A percentile compares a stretch with the other conserved stretches of the same genome.
phyloP scores from a whole-genome alignment of 495 filamentous ascomycete genomes.

The Aspergillus carlsbadensis region DNA sequence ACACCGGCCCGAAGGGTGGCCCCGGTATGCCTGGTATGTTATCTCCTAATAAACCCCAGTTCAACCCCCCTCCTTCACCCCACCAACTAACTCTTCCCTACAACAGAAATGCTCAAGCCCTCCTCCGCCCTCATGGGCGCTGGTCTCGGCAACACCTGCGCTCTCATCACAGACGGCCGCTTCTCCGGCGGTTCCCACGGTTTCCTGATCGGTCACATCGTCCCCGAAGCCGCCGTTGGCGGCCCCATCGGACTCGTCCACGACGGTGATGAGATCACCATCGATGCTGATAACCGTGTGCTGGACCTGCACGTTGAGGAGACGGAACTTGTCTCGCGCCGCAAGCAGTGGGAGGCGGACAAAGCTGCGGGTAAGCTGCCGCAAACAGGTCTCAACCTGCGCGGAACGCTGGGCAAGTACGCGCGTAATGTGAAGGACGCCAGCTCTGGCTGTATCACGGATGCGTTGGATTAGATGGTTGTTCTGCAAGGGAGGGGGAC shows the following conservation, averaged over 20 bases:
- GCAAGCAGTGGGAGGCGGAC: slow-evolving; percentile 50
- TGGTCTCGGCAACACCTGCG: slow-evolving; percentile 64
- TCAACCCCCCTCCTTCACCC: no score
- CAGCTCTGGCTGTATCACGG: slow-evolving; percentile 24
- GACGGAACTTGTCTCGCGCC: slow-evolving; percentile 61
- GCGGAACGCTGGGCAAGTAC: slow-evolving; percentile 87
- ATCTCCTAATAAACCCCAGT: background rate
- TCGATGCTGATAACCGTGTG: slow-evolving; percentile 46
- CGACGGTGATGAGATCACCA: slow-evolving; percentile 50
- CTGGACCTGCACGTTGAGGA: slow-evolving; percentile 45
- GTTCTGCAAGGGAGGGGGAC: background rate
- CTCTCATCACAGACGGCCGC: slow-evolving; percentile 40
- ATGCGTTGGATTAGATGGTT: slow-evolving; percentile 16
- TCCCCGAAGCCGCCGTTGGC: slow-evolving; percentile 52
- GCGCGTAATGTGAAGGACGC: slow-evolving; percentile 55
- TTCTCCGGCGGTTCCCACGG: slow-evolving; percentile 44
- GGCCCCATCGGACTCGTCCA: slow-evolving; percentile 50
- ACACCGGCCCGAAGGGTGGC: slow-evolving; percentile 92
- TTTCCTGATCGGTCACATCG: slow-evolving; percentile 49
- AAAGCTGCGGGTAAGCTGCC: slow-evolving; percentile 26
- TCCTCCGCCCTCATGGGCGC: slow-evolving; percentile 85
- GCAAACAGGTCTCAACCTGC: slow-evolving; percentile 39
- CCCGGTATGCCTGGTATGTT: slow-evolving; percentile 78
- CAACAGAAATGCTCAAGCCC: slow-evolving; percentile 72
- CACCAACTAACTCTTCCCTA: background rate